Conservation (phyloP, 2,329 filamentous ascomycete genomes). For the Penicillium sp. region DNA sequence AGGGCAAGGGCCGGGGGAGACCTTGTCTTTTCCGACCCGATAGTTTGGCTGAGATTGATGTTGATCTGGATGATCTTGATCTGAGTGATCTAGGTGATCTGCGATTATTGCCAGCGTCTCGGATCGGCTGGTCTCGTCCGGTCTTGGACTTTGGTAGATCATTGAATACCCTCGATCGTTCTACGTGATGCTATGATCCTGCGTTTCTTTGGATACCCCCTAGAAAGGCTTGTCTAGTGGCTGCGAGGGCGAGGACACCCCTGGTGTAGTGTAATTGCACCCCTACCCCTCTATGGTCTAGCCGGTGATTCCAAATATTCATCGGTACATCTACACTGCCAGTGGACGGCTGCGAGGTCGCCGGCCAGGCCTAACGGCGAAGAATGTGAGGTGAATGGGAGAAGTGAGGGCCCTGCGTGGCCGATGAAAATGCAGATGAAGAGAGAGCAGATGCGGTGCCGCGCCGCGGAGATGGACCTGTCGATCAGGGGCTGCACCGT, state of each 20-base stretch:
- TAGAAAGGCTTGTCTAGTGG: neutral
- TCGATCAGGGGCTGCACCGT: slow-evolving; percentile 24
- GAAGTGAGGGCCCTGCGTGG: slow-evolving; percentile 21
- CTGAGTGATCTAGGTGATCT: no score
- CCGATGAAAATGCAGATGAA: no score
- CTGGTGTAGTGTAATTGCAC: neutral
- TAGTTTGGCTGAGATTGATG: no score
- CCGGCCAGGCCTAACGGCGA: no score
- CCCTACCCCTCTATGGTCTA: neutral
- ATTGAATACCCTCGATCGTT: no score
- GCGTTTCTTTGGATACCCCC: neutral
- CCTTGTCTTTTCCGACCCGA: neutral
- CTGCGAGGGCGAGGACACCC: slow-evolving; percentile 14
- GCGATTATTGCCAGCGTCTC: no score
- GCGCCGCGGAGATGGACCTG: neutral
- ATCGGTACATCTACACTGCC: neutral
- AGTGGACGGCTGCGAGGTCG: neutral
- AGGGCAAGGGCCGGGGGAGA: neutral
- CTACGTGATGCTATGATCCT: neutral
- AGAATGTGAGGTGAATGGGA: slow-evolving; percentile 25
- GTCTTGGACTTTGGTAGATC: no score
- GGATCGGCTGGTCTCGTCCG: no score
- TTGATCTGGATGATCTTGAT: no score
- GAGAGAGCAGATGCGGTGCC: slow-evolving; percentile 13
- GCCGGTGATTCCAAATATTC: neutral